Evolutionary conservation across 176 grass and related monocot genomes (phyloP), one percentile per base, ranked within the genome.

Genomic region (Saccharum spontaneum): DNA sequence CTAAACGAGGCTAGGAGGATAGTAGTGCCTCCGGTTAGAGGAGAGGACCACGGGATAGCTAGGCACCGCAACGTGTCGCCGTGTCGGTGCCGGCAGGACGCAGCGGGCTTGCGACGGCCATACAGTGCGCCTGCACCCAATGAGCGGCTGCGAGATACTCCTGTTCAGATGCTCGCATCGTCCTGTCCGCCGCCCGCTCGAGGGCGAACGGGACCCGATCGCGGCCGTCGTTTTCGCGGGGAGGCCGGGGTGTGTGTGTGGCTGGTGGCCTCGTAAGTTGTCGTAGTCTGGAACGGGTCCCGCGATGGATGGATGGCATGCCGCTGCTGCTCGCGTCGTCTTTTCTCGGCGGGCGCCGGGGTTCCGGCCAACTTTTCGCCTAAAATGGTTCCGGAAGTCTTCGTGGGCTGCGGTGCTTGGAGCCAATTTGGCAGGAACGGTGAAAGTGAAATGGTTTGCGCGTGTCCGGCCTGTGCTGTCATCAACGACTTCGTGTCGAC

Each of bases 281-380:
- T 22, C 28, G 18, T 20, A 45, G 67, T 54, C 65, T 69, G 79
- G 52, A 50, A 34, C 16, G 45, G 30, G 46, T 3, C 45, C 46
- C 24, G 71, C 45, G n/a, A 31, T 49, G 24, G 43, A 34, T 49
- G 24, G 71, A 34, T 49, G 24, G 71, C 71, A 49, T 30, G 70
- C 41, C 39, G 68, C 20, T 3, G 70, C 43, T 48, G 71, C 44
- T 15, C 72, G 45, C 72, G 72, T 52, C 45, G 72, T 75, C 72
- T 50, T 75, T 17, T 75, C 71, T 2, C 44, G 24, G 71, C 71
- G 43, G 7, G 11, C 40, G 11, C 8, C 69, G 22, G 69, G 38
- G 6, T 4, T 22, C 39, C 10, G 15, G 76, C 76, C 76, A 79
- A 46, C 77, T 79, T 67, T 79, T 31, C 76, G 71, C 71, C 71